A percentile compares a stretch with the other conserved stretches of the same genome.
These are phyloP conservation scores for Botrytis cinerea DNA, from an alignment of 2,329 filamentous ascomycete genomes.

Conservation along the genomic window DNA sequence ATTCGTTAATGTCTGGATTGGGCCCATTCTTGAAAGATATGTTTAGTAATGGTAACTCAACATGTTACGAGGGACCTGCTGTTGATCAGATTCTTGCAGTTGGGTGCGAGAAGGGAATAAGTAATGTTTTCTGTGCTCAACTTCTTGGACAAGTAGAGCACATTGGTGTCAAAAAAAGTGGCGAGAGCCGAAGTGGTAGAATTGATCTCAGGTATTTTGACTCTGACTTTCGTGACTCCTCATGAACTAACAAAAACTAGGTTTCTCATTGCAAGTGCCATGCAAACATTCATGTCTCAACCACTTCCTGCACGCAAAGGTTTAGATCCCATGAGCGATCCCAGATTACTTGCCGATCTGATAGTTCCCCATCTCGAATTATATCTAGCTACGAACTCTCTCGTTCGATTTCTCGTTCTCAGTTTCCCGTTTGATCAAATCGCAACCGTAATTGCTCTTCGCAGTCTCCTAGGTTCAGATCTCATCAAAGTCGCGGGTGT, in stretches of 20 bases:
- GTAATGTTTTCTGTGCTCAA: constrained; percentile 50
- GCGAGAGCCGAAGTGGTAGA: constrained; percentile 54
- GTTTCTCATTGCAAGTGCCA: constrained; percentile 61
- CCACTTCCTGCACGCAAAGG: constrained; percentile 53
- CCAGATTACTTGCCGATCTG: constrained; percentile 56
- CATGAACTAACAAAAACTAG: constrained; percentile 42
- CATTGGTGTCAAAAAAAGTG: constrained; percentile 53
- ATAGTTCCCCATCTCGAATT: constrained; percentile 62
- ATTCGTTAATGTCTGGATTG: constrained; percentile 51
- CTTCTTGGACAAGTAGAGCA: constrained; percentile 57
- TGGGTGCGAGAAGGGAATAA: constrained; percentile 57
- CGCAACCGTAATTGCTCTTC: constrained; percentile 57
- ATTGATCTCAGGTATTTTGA: constrained; percentile 58
- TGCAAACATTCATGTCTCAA: constrained; percentile 56
- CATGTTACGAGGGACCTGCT: constrained; percentile 36
- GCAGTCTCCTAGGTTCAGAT: constrained; percentile 57
- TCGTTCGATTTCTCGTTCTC: constrained; percentile 58
- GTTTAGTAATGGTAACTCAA: constrained; percentile 32
- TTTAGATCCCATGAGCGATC: constrained; percentile 55
- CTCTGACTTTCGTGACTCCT: constrained; percentile 20
- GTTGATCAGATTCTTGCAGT: constrained; percentile 62
- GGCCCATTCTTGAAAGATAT: constrained; percentile 44
- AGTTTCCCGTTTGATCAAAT: constrained; percentile 61
- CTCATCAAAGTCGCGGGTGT: constrained; percentile 61
- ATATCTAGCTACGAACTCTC: constrained; percentile 55